A percentile compares a stretch with the other conserved stretches of the same genome.
Conservation (phyloP, 2,329 filamentous ascomycete genomes). For the Erysiphe pulchra region DNA sequence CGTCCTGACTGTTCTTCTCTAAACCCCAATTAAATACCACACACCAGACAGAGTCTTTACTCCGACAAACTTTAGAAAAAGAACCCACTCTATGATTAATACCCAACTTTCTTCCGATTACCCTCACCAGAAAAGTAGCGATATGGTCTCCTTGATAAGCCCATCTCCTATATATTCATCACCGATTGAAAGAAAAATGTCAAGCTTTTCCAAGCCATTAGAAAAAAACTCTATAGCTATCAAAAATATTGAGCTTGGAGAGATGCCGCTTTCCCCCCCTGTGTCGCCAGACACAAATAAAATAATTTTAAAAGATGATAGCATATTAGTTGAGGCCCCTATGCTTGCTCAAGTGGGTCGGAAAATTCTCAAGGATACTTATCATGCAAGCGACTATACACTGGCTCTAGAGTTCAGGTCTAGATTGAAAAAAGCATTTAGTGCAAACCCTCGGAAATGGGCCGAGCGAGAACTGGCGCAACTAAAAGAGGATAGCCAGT, state of each 20-base stretch:
- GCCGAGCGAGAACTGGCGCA: constrained; percentile 8
- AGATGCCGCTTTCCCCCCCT: constrained; percentile 25
- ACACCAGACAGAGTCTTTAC: not conserved
- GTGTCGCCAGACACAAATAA: constrained; percentile 23
- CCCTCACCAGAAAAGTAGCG: constrained; percentile 4
- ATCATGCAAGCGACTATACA: constrained; percentile 28
- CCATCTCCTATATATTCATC: constrained; percentile 6
- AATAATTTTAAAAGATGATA: constrained; percentile 6
- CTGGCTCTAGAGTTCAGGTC: constrained; percentile 26
- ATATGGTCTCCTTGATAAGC: constrained; percentile 7
- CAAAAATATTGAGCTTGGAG: constrained; percentile 15
- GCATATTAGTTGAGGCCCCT: constrained; percentile 21
- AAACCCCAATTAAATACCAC: constrained; percentile 1
- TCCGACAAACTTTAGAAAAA: too few species aligned
- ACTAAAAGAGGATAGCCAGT: constrained; percentile 8
- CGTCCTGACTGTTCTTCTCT: constrained; percentile 5
- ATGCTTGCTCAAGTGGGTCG: constrained; percentile 28
- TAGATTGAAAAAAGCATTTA: constrained; percentile 18
- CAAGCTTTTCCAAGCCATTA: constrained; percentile 15
- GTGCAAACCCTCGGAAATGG: constrained; percentile 9
- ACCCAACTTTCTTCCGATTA: too few species aligned
- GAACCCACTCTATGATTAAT: too few species aligned
- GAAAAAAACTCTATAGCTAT: constrained; percentile 12
- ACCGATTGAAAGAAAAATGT: constrained; percentile 15
- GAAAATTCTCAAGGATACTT: constrained; percentile 18